phyloP scores from a whole-genome alignment of 164 flowering plant genomes.

The Amborella trichopoda region DNA sequence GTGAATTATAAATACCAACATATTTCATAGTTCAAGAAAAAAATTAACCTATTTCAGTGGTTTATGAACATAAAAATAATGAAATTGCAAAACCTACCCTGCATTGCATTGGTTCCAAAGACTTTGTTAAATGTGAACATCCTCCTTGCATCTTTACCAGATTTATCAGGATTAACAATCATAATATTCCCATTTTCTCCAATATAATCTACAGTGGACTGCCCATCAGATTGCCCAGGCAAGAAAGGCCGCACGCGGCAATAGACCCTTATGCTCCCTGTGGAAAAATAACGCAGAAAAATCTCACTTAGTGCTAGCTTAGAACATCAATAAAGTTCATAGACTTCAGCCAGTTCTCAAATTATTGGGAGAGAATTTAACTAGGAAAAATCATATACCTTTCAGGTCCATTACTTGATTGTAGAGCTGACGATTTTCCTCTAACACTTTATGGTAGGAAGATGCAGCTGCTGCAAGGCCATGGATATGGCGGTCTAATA shows the following conservation, averaged over 20 bases:
- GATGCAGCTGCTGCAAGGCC: constrained; percentile 49
- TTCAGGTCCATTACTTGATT: constrained; percentile 90
- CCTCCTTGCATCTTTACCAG: constrained; percentile 65
- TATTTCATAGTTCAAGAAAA: neutral
- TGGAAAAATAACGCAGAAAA: constrained; percentile 3
- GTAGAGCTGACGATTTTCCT: constrained; percentile 69
- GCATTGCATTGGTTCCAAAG: constrained; percentile 48
- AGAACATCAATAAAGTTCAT: no score
- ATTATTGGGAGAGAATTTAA: no score
- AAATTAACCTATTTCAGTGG: neutral
- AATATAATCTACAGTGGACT: constrained; percentile 61
- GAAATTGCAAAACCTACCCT: constrained; percentile 37
- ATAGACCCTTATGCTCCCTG: constrained; percentile 83
- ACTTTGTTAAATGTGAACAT: constrained; percentile 71
- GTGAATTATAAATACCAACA: neutral
- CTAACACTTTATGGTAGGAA: constrained; percentile 66
- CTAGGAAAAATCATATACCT: constrained; percentile 52
- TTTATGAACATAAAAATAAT: neutral
- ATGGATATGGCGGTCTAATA: constrained; percentile 39
- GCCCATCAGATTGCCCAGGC: constrained; percentile 32
- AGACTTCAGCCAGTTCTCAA: no score
- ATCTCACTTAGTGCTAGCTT: no score
- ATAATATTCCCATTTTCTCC: constrained; percentile 83
- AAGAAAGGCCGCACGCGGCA: constrained; percentile 85
- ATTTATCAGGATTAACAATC: constrained; percentile 67